Evolutionary conservation across 2,329 filamentous ascomycete genomes (phyloP).

Genomic region (Aspergillus flavus): DNA sequence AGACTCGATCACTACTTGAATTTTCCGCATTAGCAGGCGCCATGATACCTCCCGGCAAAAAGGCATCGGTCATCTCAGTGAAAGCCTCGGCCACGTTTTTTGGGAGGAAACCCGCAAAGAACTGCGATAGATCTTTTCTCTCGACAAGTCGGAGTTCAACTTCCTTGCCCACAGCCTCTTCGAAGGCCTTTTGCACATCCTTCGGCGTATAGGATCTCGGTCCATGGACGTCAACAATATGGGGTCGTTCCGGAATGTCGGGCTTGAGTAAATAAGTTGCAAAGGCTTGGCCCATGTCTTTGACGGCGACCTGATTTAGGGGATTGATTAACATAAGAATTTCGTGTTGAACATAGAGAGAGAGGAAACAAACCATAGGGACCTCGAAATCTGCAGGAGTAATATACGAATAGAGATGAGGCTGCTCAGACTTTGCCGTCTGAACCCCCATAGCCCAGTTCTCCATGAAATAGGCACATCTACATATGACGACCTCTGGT

Average conservation of each 20-base stretch:
- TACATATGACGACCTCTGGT: constrained; percentile 16
- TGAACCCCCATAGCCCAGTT: constrained; percentile 14
- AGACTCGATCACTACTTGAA: background rate
- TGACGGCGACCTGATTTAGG: constrained; percentile 7
- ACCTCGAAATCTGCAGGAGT: constrained; percentile 18
- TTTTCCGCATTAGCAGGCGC: background rate
- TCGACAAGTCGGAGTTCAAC: constrained; percentile 14
- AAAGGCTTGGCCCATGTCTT: constrained; percentile 13
- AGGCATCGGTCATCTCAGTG: constrained; percentile 18
- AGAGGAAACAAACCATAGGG: constrained; percentile 13
- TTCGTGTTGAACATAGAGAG: too few species aligned
- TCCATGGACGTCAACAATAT: constrained; percentile 18
- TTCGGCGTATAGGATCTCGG: constrained; percentile 12
- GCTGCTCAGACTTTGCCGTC: constrained; percentile 6
- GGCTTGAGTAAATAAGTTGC: constrained; percentile 8
- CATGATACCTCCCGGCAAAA: constrained; percentile 15
- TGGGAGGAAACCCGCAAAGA: constrained; percentile 15
- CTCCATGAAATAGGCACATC: constrained; percentile 23
- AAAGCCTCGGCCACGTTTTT: constrained; percentile 8
- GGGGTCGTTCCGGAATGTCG: constrained; percentile 4
- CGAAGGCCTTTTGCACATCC: constrained; percentile 17
- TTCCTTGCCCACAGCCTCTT: constrained; percentile 8
- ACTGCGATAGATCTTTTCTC: constrained; percentile 9
- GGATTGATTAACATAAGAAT: background rate
- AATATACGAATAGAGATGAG: constrained; percentile 15